Base-by-base conservation (phyloP, 2,329 filamentous ascomycete species). In the Plectosphaerella cucumerina region DNA sequence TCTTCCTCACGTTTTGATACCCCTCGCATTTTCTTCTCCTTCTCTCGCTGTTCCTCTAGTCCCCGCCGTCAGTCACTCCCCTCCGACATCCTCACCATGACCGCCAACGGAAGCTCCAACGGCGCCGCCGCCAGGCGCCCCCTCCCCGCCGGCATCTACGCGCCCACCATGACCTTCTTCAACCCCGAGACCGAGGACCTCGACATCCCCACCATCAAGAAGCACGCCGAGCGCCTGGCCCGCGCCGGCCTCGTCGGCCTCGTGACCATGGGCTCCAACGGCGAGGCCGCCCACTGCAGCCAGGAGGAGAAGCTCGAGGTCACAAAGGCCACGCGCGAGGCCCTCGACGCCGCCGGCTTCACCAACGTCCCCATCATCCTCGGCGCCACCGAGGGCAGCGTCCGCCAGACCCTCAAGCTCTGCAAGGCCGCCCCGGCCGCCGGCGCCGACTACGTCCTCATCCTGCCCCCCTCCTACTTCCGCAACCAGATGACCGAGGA, bases 91-190 rank as follows among this genome's bases (percentile, higher is more conserved):
- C 11, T 23, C 35, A 26, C 48, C 47, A 59, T 58, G 55, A 53
- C 57, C 39, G 52, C 44, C 45, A 58, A 59, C 50, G 56, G 56
- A 43, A 50, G 26, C 37, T 18, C 49, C 42, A 58, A 57, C 39
- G 56, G 56, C 48, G 50, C 48, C 45, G 22, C 69, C 56, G 64
- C 69, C 56, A 72, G 72, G 55, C 72, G 78, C 52, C 77, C 85
- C 56, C 81, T 95, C 50, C 86, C 87, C 43, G 86, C 86, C 62
- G 89, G 90, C 66, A 91, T 94, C 66, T 95, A 94, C 70, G 88
- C 88, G 53, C 90, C 90, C 22, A 93, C 88, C 54, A 90, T 94
- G 85, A 95, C 90, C 62, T 95, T 96, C 69, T 96, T 96, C 75
- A 76, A 93, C 70, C 78, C 86, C 6, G 80, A 86, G 57, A 94